Conservation (phyloP, 1,284 basidiomycete species). For the Papiliotrema terrestris region DNA sequence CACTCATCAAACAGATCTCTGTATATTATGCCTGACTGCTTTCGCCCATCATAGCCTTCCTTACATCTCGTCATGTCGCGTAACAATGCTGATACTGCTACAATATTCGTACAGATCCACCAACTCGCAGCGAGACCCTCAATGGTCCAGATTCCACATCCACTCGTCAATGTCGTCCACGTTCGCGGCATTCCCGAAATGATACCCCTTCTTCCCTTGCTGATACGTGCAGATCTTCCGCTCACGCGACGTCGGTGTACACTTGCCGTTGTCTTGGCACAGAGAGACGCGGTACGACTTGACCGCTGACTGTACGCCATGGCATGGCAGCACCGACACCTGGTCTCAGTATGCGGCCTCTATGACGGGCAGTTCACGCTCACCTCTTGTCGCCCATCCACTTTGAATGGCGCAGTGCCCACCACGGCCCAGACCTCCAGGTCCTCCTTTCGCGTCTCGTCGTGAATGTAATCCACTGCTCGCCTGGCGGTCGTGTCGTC, state of each 20-base stretch:
- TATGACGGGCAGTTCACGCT: not conserved
- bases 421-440: conserved; percentile 15
- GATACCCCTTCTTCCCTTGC: conserved; percentile 30
- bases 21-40: too few species aligned
- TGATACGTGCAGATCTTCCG: conserved; percentile 38
- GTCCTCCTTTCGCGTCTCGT: conserved; percentile 14
- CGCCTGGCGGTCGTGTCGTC: not conserved
- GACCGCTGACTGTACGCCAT: conserved; percentile 25
- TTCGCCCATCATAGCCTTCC: too few species aligned
- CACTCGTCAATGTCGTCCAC: conserved; percentile 42
- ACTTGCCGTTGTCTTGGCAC: conserved; percentile 24
- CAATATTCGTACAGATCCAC: too few species aligned
- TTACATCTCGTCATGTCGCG: too few species aligned
- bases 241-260: conserved; percentile 21
- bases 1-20: too few species aligned
- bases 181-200: conserved; percentile 20
- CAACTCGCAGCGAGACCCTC: too few species aligned
- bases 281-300: conserved; percentile 36
- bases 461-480: conserved; percentile 5
- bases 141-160: conserved; percentile 28
- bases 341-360: conserved; percentile 5
- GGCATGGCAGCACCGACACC: conserved; percentile 23
- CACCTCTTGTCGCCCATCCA: conserved; percentile 16
- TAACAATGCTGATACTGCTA: too few species aligned
- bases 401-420: conserved; percentile 19